Conservation (phyloP, 306 rosid genomes). For the Oxytropis ochrocephala region DNA sequence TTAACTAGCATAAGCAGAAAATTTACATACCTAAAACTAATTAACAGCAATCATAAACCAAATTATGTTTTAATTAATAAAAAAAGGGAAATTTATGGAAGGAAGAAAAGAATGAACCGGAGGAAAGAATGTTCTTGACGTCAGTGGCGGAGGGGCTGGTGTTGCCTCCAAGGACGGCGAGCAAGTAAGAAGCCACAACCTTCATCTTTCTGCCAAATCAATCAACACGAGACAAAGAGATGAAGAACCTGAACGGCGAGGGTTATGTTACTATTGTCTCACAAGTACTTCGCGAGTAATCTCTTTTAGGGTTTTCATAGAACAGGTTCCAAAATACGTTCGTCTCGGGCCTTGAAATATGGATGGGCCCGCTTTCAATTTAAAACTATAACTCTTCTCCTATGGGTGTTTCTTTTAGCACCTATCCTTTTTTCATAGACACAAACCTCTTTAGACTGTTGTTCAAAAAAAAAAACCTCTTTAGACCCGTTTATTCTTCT, state of each 20-base stretch:
- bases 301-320: background rate
- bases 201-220: conserved; percentile 39
- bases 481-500: no score
- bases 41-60: background rate
- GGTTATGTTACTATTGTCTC: background rate
- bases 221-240: background rate
- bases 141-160: conserved; percentile 30
- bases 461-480: no score
- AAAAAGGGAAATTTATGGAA: background rate
- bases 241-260: background rate
- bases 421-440: background rate
- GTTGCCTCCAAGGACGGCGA: conserved; percentile 62
- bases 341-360: background rate
- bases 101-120: conserved; percentile 16
- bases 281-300: background rate
- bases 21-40: background rate
- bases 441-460: no score
- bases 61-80: background rate
- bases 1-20: background rate
- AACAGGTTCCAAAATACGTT: no score
- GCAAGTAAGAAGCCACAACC: conserved; percentile 56
- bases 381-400: background rate
- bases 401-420: background rate
- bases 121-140: conserved; percentile 38
- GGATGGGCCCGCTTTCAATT: background rate